Base-by-base conservation (phyloP, 805 yeast genomes). In the Candida ipomoeae region DNA sequence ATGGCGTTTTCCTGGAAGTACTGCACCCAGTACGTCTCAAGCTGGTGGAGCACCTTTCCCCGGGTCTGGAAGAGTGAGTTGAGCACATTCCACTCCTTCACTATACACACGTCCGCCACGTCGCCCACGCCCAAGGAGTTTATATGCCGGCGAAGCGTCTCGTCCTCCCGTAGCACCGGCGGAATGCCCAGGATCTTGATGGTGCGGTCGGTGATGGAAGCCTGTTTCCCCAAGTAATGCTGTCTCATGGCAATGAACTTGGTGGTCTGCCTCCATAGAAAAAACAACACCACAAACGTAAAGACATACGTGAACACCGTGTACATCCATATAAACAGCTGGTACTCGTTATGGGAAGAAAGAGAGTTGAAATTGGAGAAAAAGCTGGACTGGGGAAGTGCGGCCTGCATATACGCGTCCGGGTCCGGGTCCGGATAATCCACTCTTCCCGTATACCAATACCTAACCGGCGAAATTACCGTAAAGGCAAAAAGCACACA, bases 151-250 rank as follows among this genome's bases (percentile, higher is more conserved):
- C 80, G 83, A 57, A 92, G 68, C 13, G 80, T 82, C n/a, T 76
- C 75, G 57, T 83, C 90, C 50, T 82, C 84, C 46, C 97, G 75
- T 39, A 91, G 69, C 42, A 84, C 83, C 0, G 87, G 84, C 0
- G 98, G 97, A 4, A 92, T 89, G 0, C 98, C 98, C 35, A 92
- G 83, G 13, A 92, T 65, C 51, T 92, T 73, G 38, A 94, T 84
- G 1, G 98, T 94, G 63, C 96, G 77, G 72, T 92, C 98, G 0
- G 98, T 89, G 51, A 92, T 78, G 8, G 96, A 84, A 63, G 86
- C 86, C 64, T 91, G 97, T 55, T 78, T 80, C 0, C 98, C 97
- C 55, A 92, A 71, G 61, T 87, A 86, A 46, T 69, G 70, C 67
- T 92, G 98, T 54, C 98, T 79, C 57, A 87, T 84, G 46, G 75